These are phyloP conservation scores for Trichophyton rubrum DNA, from an alignment of 2,329 filamentous ascomycete species.

Conservation along the genomic window DNA sequence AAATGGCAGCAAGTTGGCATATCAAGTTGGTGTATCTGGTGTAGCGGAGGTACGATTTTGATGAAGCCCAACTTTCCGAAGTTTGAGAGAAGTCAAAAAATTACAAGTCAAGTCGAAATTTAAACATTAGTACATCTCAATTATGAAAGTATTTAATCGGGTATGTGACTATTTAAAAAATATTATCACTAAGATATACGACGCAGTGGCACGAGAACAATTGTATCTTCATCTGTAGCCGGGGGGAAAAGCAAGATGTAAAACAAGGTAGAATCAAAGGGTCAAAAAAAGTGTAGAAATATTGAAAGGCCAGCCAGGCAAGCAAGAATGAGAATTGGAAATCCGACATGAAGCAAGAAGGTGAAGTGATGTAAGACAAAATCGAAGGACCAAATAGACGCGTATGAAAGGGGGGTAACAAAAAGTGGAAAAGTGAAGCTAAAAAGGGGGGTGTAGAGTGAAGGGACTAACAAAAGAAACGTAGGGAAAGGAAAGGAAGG, in stretches of 20 bases:
- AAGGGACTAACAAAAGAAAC: too few relatives aligned
- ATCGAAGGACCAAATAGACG: background rate
- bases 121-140: background rate
- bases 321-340: background rate
- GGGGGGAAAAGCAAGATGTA: background rate
- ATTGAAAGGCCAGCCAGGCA: too few relatives aligned
- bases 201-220: background rate
- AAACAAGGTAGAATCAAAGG: background rate
- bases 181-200: background rate
- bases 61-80: background rate
- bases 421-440: background rate
- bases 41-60: background rate
- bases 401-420: background rate
- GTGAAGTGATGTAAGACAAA: background rate
- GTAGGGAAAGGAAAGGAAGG: background rate
- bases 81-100: too few relatives aligned
- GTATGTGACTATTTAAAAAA: background rate
- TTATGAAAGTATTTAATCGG: background rate
- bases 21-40: background rate
- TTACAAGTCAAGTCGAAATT: too few relatives aligned
- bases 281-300: too few relatives aligned
- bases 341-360: background rate
- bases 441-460: too few relatives aligned
- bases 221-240: background rate
- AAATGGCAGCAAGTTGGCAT: background rate